Conservation (phyloP, 148 eudicot species). For the Chenopodium suecicum region DNA sequence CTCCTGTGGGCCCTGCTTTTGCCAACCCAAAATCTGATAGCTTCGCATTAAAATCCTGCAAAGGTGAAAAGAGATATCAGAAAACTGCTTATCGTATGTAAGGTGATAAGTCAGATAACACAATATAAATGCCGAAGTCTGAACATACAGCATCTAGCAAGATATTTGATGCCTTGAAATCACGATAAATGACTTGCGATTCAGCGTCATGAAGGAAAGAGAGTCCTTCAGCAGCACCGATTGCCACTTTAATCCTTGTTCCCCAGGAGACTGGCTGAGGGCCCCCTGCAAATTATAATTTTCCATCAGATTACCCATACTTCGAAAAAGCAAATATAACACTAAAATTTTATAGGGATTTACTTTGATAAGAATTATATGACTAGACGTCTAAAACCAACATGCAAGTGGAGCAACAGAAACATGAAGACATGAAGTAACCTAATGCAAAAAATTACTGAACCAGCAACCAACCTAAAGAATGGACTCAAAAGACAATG, state of each 20-base stretch:
- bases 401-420: background rate
- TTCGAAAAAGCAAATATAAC: background rate
- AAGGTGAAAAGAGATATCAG: constrained; percentile 9
- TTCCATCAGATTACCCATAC: background rate
- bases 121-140: background rate
- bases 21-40: constrained; percentile 80
- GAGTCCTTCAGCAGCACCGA: constrained; percentile 79
- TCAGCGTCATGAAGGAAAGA: constrained; percentile 67
- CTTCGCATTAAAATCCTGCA: constrained; percentile 67
- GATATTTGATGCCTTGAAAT: constrained; percentile 68
- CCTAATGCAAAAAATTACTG: background rate
- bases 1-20: constrained; percentile 77
- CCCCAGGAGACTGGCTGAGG: constrained; percentile 82
- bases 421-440: background rate
- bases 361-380: background rate
- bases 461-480: background rate
- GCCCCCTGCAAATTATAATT: constrained; percentile 44
- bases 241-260: constrained; percentile 71
- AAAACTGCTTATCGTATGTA: background rate
- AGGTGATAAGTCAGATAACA: background rate
- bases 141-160: constrained; percentile 56
- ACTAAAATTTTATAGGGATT: background rate
- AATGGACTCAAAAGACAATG: background rate
- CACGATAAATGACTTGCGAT: constrained; percentile 67
- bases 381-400: background rate